These are phyloP conservation scores for Mortierella sp. DNA, from an alignment of 371 early-diverging fungal genomes.

Conservation along the genomic window DNA sequence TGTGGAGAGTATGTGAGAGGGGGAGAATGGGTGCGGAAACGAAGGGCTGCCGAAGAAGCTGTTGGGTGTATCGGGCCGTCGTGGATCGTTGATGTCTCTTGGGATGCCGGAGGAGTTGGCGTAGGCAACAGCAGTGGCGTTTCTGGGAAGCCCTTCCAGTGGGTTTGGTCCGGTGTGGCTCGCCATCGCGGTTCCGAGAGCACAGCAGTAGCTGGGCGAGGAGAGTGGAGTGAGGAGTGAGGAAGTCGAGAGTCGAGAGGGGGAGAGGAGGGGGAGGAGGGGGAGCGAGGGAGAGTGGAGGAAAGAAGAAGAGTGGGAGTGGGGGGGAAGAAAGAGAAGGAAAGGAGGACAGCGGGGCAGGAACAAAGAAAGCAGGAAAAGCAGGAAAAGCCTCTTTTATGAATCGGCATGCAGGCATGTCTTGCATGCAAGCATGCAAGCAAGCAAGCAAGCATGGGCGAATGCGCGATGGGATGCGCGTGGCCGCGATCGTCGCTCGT, in stretches of 20 bases:
- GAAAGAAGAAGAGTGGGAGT: slow-evolving; percentile 1
- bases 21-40: slow-evolving; percentile 31
- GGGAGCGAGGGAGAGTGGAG: neutral
- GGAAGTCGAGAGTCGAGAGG: neutral
- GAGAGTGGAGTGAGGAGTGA: neutral
- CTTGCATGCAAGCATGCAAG: neutral
- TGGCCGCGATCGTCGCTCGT: too few relatives aligned
- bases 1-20: slow-evolving; percentile 27
- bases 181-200: slow-evolving; percentile 13
- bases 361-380: neutral
- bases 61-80: too few relatives aligned
- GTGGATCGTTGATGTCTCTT: neutral
- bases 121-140: slow-evolving; percentile 13
- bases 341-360: neutral
- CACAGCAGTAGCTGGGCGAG: neutral
- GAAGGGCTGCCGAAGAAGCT: slow-evolving; percentile 27
- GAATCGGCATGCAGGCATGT: neutral
- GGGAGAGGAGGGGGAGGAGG: neutral
- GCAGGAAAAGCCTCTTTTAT: neutral
- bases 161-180: slow-evolving; percentile 47
- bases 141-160: slow-evolving; percentile 36
- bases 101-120: slow-evolving; percentile 7
- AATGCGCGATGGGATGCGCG: too few relatives aligned
- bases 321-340: neutral
- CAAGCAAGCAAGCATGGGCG: too few relatives aligned